Conservation (phyloP, 345 rosid genomes). For the Hypericum androsaemum region DNA sequence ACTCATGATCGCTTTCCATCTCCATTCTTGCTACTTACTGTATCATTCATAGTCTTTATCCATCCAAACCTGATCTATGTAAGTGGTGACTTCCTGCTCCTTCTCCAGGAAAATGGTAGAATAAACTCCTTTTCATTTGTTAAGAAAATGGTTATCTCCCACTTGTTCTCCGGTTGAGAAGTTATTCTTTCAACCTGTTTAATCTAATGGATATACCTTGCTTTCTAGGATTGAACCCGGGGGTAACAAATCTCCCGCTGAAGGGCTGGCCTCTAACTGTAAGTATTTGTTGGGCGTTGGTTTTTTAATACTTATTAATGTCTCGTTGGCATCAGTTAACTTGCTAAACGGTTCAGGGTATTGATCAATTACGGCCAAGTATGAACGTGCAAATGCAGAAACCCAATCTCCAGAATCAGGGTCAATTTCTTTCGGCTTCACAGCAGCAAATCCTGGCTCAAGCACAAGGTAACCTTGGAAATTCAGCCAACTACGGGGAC, state of each 20-base stretch:
- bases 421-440: constrained; percentile 43
- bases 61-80: no score
- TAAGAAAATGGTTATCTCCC: no score
- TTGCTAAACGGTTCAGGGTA: constrained; percentile 28
- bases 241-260: constrained; percentile 46
- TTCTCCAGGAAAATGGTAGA: no score
- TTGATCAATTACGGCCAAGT: constrained; percentile 41
- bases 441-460: constrained; percentile 50
- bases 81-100: no score
- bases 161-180: background rate
- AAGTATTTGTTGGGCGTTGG: constrained; percentile 18
- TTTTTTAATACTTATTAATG: background rate
- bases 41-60: no score
- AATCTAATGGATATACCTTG: background rate
- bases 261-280: constrained; percentile 68
- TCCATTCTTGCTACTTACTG: no score
- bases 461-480: constrained; percentile 39
- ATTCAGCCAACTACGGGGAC: constrained; percentile 33
- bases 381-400: constrained; percentile 46
- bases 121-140: no score
- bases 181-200: background rate
- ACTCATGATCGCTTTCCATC: no score
- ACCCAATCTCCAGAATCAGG: constrained; percentile 35
- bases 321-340: constrained; percentile 4
- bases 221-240: constrained; percentile 38